phyloP scores from a whole-genome alignment of 495 filamentous ascomycete species.

The Xylaria nigripes region DNA sequence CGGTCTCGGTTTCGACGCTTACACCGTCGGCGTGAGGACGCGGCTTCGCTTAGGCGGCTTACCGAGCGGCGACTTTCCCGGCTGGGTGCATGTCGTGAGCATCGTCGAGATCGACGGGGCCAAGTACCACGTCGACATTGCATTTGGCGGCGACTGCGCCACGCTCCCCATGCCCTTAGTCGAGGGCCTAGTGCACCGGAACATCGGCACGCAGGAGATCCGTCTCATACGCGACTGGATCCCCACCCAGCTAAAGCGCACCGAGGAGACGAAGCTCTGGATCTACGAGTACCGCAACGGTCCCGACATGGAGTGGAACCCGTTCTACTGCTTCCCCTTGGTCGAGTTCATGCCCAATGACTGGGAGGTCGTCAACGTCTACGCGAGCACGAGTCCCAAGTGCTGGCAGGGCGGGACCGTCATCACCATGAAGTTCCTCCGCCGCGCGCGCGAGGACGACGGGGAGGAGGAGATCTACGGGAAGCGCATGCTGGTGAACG shows the following conservation, averaged over 20 bases:
- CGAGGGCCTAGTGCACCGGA: constrained; percentile 30
- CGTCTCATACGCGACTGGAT: constrained; percentile 42
- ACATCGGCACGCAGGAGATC: constrained; percentile 42
- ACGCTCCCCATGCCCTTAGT: constrained; percentile 47
- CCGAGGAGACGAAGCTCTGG: constrained; percentile 44
- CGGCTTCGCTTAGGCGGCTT: constrained; percentile 22
- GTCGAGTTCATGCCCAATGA: constrained; percentile 55
- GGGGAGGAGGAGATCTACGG: constrained; percentile 43
- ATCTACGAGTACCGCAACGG: constrained; percentile 53
- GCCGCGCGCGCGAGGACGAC: constrained; percentile 24
- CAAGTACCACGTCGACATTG: constrained; percentile 53
- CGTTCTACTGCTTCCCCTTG: constrained; percentile 52
- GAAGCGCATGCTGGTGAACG: constrained; percentile 50
- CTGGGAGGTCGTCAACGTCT: constrained; percentile 52
- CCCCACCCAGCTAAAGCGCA: constrained; percentile 33
- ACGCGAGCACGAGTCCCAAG: constrained; percentile 36
- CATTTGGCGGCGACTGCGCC: constrained; percentile 55
- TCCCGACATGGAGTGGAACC: constrained; percentile 40
- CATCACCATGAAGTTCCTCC: constrained; percentile 50
- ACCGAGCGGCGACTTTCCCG: constrained; percentile 31
- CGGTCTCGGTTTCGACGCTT: constrained; percentile 50
- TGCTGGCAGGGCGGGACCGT: constrained; percentile 44
- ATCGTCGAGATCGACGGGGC: constrained; percentile 38
- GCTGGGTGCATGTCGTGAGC: constrained; percentile 51
- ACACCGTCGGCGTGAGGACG: constrained; percentile 33